Percentiles rank a stretch among this genome's conserved stretches.
These are phyloP conservation scores for Escallonia rubra DNA, from an alignment of 129 eudicot species.

Conservation along the genomic window DNA sequence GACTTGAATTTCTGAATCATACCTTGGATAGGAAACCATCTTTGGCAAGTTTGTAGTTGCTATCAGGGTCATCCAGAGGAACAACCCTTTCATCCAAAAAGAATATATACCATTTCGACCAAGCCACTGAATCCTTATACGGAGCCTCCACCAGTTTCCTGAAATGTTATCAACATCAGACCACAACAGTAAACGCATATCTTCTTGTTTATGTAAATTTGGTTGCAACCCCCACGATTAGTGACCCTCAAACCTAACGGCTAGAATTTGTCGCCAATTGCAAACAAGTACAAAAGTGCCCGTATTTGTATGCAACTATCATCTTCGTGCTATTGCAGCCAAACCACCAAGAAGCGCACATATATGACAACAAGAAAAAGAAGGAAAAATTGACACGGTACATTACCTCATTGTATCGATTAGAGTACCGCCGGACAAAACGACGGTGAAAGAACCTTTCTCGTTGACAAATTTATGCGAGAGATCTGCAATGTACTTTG, in stretches of 20 bases:
- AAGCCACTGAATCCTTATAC: constrained; percentile 39
- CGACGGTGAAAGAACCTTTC: constrained; percentile 69
- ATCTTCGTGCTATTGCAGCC: no score
- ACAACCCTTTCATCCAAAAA: constrained; percentile 85
- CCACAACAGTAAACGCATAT: no score
- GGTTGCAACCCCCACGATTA: no score
- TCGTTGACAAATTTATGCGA: constrained; percentile 39
- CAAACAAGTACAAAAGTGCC: no score
- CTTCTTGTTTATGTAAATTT: no score
- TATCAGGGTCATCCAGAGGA: constrained; percentile 51
- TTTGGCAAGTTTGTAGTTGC: constrained; percentile 70
- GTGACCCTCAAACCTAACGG: no score
- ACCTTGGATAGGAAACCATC: constrained; percentile 78
- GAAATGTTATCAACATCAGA: neutral
- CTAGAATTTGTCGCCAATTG: no score
- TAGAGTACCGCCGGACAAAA: constrained; percentile 71
- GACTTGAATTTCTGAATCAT: neutral
- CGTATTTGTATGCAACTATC: no score
- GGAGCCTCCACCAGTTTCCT: constrained; percentile 70
- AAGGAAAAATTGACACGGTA: neutral
- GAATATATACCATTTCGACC: constrained; percentile 79
- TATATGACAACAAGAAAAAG: neutral
- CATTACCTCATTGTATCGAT: constrained; percentile 65
- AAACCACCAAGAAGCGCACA: no score
- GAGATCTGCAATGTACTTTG: constrained; percentile 46